A percentile compares a stretch with the other conserved stretches of the same genome.
Evolutionary conservation across 2,329 filamentous ascomycete genomes (phyloP).

Genomic region (Alternaria sp.): DNA sequence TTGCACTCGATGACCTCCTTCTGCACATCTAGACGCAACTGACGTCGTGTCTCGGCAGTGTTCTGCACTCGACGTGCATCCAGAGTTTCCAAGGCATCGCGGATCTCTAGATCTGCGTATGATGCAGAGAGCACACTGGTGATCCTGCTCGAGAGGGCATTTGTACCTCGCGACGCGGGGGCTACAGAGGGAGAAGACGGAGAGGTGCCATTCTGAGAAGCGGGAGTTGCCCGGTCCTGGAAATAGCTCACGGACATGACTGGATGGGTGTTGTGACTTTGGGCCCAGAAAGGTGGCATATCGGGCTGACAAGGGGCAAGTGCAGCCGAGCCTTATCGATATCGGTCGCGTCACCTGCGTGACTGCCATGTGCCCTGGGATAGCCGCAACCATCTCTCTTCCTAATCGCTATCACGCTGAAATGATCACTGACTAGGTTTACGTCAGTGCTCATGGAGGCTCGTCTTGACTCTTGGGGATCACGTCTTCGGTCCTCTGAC

Average conservation of each 20-base stretch:
- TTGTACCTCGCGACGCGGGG: slow-evolving; percentile 54
- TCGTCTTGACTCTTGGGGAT: slow-evolving; percentile 24
- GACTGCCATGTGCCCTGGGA: slow-evolving; percentile 26
- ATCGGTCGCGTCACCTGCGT: slow-evolving; percentile 39
- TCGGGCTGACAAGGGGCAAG: slow-evolving; percentile 25
- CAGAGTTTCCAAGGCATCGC: slow-evolving; percentile 80
- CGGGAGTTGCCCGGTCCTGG: slow-evolving; percentile 40
- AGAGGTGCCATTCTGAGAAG: slow-evolving; percentile 40
- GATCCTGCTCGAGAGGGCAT: slow-evolving; percentile 81
- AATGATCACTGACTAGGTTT: slow-evolving; percentile 28
- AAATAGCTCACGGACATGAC: slow-evolving; percentile 46
- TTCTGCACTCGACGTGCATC: slow-evolving; percentile 78
- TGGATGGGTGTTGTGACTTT: slow-evolving; percentile 25
- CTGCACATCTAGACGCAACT: slow-evolving; percentile 83
- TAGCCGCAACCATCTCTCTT: slow-evolving; percentile 27
- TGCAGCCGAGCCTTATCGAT: slow-evolving; percentile 41
- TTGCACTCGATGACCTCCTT: slow-evolving; percentile 94
- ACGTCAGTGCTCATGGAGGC: slow-evolving; percentile 34
- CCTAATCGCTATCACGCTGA: slow-evolving; percentile 26
- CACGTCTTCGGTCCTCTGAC: slow-evolving; percentile 29
- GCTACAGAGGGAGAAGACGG: slow-evolving; percentile 37
- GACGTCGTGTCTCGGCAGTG: slow-evolving; percentile 78
- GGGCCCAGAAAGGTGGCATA: slow-evolving; percentile 21
- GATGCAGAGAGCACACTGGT: slow-evolving; percentile 88
- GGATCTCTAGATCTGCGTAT: slow-evolving; percentile 91